Conservation (phyloP, 768 basidiomycete species). For the Psilocybe cyanescens region DNA sequence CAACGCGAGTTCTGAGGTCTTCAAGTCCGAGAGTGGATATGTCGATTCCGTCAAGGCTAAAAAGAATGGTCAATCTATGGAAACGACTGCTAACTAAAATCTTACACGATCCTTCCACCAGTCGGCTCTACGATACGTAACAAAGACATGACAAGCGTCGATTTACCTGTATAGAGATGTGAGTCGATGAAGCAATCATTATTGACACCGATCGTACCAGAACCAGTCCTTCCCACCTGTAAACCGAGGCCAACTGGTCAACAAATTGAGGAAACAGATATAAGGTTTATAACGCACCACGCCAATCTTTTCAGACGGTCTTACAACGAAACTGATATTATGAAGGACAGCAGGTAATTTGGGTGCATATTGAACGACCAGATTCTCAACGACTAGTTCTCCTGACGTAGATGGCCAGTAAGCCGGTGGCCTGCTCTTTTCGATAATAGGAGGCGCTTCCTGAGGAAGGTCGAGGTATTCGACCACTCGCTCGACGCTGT, state of each 20-base stretch:
- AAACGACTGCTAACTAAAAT: slow-evolving; percentile 19
- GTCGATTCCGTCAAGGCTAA: slow-evolving; percentile 72
- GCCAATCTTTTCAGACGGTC: slow-evolving; percentile 69
- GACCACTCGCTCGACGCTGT: slow-evolving; percentile 72
- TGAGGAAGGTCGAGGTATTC: slow-evolving; percentile 72
- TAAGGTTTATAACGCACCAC: slow-evolving; percentile 45
- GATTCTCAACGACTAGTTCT: slow-evolving; percentile 56
- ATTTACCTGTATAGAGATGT: slow-evolving; percentile 44
- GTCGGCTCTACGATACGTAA: slow-evolving; percentile 66
- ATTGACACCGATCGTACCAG: slow-evolving; percentile 42
- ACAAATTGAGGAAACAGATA: neutral
- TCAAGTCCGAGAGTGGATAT: slow-evolving; percentile 69
- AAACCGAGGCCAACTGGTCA: neutral
- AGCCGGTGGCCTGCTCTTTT: slow-evolving; percentile 63
- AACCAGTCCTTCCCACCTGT: slow-evolving; percentile 71
- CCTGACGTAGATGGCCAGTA: slow-evolving; percentile 72
- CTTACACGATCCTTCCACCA: slow-evolving; percentile 59
- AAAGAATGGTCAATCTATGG: neutral
- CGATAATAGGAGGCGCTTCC: slow-evolving; percentile 66
- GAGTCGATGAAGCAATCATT: neutral
- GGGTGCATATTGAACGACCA: slow-evolving; percentile 66
- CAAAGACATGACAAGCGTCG: slow-evolving; percentile 58
- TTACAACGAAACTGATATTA: slow-evolving; percentile 59
- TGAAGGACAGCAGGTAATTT: slow-evolving; percentile 64
- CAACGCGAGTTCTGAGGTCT: slow-evolving; percentile 66